Base-by-base conservation (phyloP, 2,329 filamentous ascomycete species). In the Neoarthrinium moseri region DNA sequence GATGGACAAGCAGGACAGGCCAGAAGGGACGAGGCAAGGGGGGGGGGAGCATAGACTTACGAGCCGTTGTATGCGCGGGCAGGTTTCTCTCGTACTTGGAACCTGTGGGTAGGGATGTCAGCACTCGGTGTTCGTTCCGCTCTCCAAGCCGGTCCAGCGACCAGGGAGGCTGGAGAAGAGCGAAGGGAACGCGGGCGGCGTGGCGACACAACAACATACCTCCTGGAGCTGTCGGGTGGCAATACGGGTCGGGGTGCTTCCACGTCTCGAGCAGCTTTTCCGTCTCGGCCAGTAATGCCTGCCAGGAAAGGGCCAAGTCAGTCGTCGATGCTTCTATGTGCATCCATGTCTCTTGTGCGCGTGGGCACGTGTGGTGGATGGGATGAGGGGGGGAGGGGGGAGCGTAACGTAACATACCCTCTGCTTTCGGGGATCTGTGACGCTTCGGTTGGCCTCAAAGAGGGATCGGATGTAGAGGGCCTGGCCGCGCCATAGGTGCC, bases 241-340 rank as follows among this genome's bases (percentile, higher is more conserved):
- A 77, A 67, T 96, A 97, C 24, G 94, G 91, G 67, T 99, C 94
- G 4, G 94, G 94, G 64, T 99, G 94, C 73, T 97, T 97, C 92
- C 92, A 99, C 68, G 86, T 88, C 61, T 94, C 83, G 52, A 99
- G 74, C 48, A 96, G 66, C 57, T 86, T 86, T 69, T 97, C 91
- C 4, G 94, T 92, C 72, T 96, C 91, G 51, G 84, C 81, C 55
- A 97, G 78, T 48, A 99, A 70, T 40, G 83, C 83, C 94, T 99
- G 55, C 4, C 7, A 21, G 33, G 34, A 20, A 24, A 33, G 18
- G 33, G 21, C 20, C 38, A n/a, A 26, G n/a, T n/a, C n/a, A 11
- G 46, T 49, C 23, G 53, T 46, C 35, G 24, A 41, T 40, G 8
- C 24, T 43, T 15, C 49, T n/a, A 35, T 43, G 32, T 17, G 34